Base-by-base conservation (phyloP, 169 alveolate species). In the Eimeria praecox region DNA sequence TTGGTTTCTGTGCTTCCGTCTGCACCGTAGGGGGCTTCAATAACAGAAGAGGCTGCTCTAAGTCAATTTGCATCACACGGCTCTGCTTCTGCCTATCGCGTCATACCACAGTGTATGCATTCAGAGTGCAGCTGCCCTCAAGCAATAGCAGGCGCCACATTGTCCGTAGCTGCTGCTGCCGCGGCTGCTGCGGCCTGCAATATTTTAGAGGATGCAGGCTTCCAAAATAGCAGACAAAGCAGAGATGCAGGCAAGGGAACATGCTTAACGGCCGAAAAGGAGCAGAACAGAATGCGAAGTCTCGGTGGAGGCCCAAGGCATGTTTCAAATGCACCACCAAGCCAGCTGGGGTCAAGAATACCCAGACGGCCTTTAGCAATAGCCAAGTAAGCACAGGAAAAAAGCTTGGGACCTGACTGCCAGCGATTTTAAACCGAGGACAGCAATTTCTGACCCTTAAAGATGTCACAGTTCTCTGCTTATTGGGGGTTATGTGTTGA, bases 121-220 rank as follows among this genome's bases (percentile, higher is more conserved):
- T 33, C 77, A 35, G 27, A 52, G 44, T 35, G 91, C 75, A 83
- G 22, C 49, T 30, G 56, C 91, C 77, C 91, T 12, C 75, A 49
- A 83, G 91, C 91, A n/a, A 49, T 54, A 3, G 91, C 91, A 83
- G 77, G 77, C 24, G 54, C 52, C 24, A 83, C 91, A 24, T 30
- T 83, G 0, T 83, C 91, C 38, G 77, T 54, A 14, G 91, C 91
- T 33, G 91, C 73, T 83, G 91, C 91, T 52, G 91, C 91, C 20
- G 75, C 91, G 5, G 91, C 91, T 24, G 91, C 91, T 52, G 90
- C 90, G 2, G 91, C 66, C 54, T 54, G 91, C 75, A 52, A 52
- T 49, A 20, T 54, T 16, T 20, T 83, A 30, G 73, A 49, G 27
- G 75, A 40, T 38, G 35, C 8, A 35, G 54, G 62, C 52, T 52